phyloP scores from a whole-genome alignment of 2,329 filamentous ascomycete species.

The Acrocalymma vagum region DNA sequence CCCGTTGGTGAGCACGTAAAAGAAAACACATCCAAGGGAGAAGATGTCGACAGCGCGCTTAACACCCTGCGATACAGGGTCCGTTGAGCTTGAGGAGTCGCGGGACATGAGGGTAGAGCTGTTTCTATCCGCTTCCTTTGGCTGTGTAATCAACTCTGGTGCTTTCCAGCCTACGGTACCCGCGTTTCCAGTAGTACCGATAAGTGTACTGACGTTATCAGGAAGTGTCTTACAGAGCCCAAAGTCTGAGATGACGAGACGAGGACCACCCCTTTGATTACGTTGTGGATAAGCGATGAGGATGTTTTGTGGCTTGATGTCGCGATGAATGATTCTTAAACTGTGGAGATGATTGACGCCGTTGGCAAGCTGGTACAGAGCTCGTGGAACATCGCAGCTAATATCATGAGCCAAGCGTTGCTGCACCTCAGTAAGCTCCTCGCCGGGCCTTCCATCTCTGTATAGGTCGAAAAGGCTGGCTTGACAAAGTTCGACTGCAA shows the following conservation, averaged over 20 bases:
- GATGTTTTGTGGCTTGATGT: constrained; percentile 98
- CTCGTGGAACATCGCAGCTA: constrained; percentile 77
- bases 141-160: constrained; percentile 81
- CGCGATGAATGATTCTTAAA: constrained; percentile 93
- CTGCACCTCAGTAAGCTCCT: constrained; percentile 66
- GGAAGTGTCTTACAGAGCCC: constrained; percentile 97
- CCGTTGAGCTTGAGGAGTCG: constrained; percentile 49
- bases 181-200: constrained; percentile 91
- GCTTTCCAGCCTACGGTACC: constrained; percentile 97
- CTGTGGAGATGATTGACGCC: constrained; percentile 90
- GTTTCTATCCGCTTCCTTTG: constrained; percentile 51
- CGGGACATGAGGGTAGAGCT: constrained; percentile 54
- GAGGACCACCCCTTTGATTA: constrained; percentile 73
- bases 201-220: constrained; percentile 91
- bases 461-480: constrained; percentile 93
- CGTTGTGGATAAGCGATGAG: constrained; percentile 77
- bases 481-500: constrained; percentile 91
- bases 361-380: constrained; percentile 88
- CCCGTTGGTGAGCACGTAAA: constrained; percentile 95
- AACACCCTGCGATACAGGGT: constrained; percentile 71
- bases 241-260: constrained; percentile 97
- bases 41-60: constrained; percentile 98
- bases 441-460: constrained; percentile 64
- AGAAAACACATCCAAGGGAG: constrained; percentile 96
- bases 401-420: constrained; percentile 75